Percentiles rank a stretch among this genome's conserved stretches.
Evolutionary conservation across 129 eudicot genomes (phyloP).

Genomic region (Oenanthe sinensis): DNA sequence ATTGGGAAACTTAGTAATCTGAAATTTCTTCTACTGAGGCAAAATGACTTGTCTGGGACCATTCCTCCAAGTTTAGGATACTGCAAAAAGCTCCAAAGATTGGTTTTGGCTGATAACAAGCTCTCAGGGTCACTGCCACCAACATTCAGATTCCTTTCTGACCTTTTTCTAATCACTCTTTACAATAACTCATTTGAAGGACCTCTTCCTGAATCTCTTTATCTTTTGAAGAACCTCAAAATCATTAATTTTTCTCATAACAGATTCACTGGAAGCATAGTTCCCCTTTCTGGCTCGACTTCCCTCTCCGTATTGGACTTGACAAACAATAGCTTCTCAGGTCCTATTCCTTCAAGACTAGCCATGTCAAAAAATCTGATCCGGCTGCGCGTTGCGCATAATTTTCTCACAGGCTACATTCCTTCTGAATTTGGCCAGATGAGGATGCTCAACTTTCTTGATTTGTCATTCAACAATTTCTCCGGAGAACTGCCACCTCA

Average conservation of each 20-base stretch:
- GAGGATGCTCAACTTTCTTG: conserved; percentile 55
- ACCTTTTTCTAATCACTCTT: conserved; percentile 56
- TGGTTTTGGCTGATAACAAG: conserved; percentile 72
- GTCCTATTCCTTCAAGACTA: conserved; percentile 56
- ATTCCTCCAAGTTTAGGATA: conserved; percentile 75
- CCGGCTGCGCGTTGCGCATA: conserved; percentile 72
- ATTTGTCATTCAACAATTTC: conserved; percentile 64
- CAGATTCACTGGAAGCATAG: conserved; percentile 53
- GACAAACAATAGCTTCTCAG: conserved; percentile 80
- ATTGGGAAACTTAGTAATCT: conserved; percentile 74
- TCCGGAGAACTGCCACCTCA: conserved; percentile 46
- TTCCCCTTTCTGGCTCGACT: conserved; percentile 49
- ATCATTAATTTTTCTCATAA: conserved; percentile 74
- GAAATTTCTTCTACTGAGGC: conserved; percentile 66
- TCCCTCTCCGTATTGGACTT: conserved; percentile 56
- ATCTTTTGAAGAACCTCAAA: conserved; percentile 56
- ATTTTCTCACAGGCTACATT: conserved; percentile 50
- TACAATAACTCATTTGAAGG: conserved; percentile 92
- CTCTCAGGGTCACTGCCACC: conserved; percentile 69
- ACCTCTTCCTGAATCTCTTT: conserved; percentile 71
- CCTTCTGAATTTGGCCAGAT: conserved; percentile 59
- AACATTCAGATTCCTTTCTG: conserved; percentile 63
- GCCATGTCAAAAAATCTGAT: conserved; percentile 52
- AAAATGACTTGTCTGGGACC: conserved; percentile 68
- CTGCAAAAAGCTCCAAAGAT: conserved; percentile 69